Conservation (phyloP, 2,329 filamentous ascomycete genomes). For the Sporothrix sp. region DNA sequence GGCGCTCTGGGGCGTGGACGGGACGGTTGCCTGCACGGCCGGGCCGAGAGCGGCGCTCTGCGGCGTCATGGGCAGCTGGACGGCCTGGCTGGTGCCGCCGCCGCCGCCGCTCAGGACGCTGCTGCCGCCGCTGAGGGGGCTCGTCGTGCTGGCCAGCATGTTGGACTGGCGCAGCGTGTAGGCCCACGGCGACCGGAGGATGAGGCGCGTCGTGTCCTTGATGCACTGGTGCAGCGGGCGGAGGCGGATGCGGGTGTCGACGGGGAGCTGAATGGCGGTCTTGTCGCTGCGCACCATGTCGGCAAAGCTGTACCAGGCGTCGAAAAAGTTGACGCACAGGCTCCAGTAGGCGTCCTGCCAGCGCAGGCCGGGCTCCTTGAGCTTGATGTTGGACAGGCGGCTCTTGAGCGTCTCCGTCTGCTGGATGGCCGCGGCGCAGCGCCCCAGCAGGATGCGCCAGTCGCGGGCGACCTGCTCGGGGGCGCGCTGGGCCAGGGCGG, state of each 20-base stretch:
- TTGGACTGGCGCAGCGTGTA: constrained; percentile 30
- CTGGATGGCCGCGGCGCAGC: constrained; percentile 60
- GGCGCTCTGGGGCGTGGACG: constrained; percentile 54
- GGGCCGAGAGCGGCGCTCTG: constrained; percentile 82
- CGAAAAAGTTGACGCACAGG: constrained; percentile 65
- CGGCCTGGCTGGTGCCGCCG: constrained; percentile 11
- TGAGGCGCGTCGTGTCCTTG: constrained; percentile 68
- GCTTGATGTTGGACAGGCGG: constrained; percentile 67
- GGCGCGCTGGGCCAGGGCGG: constrained; percentile 49
- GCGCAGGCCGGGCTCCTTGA: constrained; percentile 72
- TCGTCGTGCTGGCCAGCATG: constrained; percentile 24
- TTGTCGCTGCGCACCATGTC: constrained; percentile 46
- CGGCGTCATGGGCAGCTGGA: constrained; percentile 67
- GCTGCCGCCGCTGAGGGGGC: constrained; percentile 22
- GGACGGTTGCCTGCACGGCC: constrained; percentile 81
- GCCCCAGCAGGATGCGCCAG: constrained; percentile 62
- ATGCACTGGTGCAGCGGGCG: constrained; percentile 73
- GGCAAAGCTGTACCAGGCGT: constrained; percentile 59
- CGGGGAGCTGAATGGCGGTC: constrained; percentile 44
- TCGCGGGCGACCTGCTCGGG: constrained; percentile 51
- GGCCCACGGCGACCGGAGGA: constrained; percentile 51
- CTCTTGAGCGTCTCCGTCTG: constrained; percentile 64
- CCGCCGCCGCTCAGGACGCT: constrained; percentile 6
- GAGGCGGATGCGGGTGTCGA: constrained; percentile 63
- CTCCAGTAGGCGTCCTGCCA: constrained; percentile 54